phyloP scores from a whole-genome alignment of 768 basidiomycete genomes.

The Pleurotus pulmonarius region DNA sequence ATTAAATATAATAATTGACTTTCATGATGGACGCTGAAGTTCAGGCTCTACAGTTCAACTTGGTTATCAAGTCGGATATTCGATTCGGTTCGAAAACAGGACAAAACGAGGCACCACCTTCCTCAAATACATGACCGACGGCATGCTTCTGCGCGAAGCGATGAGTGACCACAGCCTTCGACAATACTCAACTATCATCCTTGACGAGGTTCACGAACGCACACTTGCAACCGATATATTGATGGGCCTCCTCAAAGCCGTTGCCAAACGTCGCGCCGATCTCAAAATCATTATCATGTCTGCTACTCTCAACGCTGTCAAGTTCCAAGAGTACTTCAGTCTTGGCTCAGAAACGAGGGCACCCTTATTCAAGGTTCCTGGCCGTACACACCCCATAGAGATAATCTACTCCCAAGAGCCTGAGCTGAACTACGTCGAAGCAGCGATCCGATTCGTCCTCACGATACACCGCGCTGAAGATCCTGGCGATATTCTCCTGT shows the following conservation, averaged over 20 bases:
- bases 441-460: constrained; percentile 90
- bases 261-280: constrained; percentile 78
- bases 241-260: constrained; percentile 90
- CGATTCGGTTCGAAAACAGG: constrained; percentile 98
- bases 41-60: constrained; percentile 62
- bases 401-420: constrained; percentile 92
- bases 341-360: constrained; percentile 43
- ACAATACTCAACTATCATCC: constrained; percentile 95
- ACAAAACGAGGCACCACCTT: constrained; percentile 87
- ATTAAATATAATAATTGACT: no score
- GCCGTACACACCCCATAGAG: constrained; percentile 93
- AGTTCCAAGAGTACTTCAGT: constrained; percentile 94
- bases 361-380: constrained; percentile 83
- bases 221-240: constrained; percentile 97
- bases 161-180: constrained; percentile 92
- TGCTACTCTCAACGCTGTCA: constrained; percentile 92
- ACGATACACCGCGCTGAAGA: constrained; percentile 98
- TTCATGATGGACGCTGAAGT: neutral
- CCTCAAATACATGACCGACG: constrained; percentile 99
- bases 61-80: constrained; percentile 94
- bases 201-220: constrained; percentile 98
- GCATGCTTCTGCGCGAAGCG: constrained; percentile 96
- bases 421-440: constrained; percentile 94
- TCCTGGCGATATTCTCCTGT: constrained; percentile 87
- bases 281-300: constrained; percentile 99